Conservation (phyloP, 345 rosid genomes). For the Populus alba region DNA sequence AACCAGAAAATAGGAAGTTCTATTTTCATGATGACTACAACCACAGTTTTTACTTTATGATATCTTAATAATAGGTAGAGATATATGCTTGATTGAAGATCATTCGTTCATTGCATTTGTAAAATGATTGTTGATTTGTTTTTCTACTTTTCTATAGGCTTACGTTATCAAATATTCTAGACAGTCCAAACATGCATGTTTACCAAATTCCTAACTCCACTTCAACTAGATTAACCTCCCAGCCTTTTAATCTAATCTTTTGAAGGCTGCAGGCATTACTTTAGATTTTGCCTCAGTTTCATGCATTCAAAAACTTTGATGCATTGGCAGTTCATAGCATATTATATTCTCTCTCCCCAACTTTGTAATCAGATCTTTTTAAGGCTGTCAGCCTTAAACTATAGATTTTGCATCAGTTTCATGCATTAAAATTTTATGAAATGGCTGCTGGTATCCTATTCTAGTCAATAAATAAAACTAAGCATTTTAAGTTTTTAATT, state of each 20-base stretch:
- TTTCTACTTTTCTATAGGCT: background rate
- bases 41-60: no score
- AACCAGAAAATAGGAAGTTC: background rate
- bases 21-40: no score
- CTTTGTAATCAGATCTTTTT: background rate
- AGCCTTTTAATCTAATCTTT: background rate
- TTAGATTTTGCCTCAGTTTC: background rate
- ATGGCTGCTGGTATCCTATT: no score
- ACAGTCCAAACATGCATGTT: background rate
- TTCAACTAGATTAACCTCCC: background rate
- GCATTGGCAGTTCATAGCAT: background rate
- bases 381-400: no score
- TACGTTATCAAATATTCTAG: background rate
- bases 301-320: background rate
- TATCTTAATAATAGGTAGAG: background rate
- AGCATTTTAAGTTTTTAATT: no score
- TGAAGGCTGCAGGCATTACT: background rate
- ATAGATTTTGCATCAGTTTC: no score
- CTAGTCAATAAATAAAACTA: no score
- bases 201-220: background rate
- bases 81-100: background rate
- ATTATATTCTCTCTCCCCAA: background rate
- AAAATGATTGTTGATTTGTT: background rate
- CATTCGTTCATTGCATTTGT: background rate
- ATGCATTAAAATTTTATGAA: no score